Percentiles rank a stretch among this genome's conserved stretches.
phyloP scores from a whole-genome alignment of 768 basidiomycete species.

The Auriscalpium microsporum region DNA sequence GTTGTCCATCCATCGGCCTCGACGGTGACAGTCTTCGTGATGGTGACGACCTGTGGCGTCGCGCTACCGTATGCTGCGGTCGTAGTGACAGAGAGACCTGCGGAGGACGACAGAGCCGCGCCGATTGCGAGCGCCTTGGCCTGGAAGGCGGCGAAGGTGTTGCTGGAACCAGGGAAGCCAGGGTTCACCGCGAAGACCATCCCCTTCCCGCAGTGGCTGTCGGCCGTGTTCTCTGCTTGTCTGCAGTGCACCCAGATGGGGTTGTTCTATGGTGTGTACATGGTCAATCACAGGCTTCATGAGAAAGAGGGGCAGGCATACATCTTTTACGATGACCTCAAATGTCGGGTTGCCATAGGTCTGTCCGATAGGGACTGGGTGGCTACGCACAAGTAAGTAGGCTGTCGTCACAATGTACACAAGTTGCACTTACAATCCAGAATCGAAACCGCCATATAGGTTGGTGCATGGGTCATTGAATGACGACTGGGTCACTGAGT shows the following conservation, averaged over 20 bases:
- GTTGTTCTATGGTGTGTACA: background rate
- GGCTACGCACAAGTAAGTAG: constrained; percentile 7
- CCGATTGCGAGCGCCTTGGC: constrained; percentile 1
- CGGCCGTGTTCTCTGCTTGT: constrained; percentile 10
- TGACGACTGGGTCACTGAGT: constrained; percentile 22
- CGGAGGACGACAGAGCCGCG: constrained; percentile 15
- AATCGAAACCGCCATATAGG: constrained; percentile 17
- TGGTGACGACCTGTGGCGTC: constrained; percentile 32
- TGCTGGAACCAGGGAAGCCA: background rate
- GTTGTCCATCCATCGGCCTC: constrained; percentile 42
- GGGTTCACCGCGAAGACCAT: constrained; percentile 26
- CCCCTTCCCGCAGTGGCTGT: constrained; percentile 16
- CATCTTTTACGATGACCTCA: constrained; percentile 19
- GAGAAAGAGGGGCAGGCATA: background rate
- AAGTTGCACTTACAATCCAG: constrained; percentile 20
- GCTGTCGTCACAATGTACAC: background rate
- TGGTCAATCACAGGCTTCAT: too few species aligned
- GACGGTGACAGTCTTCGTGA: constrained; percentile 37
- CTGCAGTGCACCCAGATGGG: constrained; percentile 21
- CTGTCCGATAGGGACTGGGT: constrained; percentile 15
- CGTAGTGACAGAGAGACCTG: constrained; percentile 16
- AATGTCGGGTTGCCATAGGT: constrained; percentile 7
- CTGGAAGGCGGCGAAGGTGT: constrained; percentile 5
- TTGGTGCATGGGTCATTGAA: constrained; percentile 21
- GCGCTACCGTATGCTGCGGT: constrained; percentile 45